phyloP scores from a whole-genome alignment of 176 grass and related monocot genomes.

The Secale cereale region DNA sequence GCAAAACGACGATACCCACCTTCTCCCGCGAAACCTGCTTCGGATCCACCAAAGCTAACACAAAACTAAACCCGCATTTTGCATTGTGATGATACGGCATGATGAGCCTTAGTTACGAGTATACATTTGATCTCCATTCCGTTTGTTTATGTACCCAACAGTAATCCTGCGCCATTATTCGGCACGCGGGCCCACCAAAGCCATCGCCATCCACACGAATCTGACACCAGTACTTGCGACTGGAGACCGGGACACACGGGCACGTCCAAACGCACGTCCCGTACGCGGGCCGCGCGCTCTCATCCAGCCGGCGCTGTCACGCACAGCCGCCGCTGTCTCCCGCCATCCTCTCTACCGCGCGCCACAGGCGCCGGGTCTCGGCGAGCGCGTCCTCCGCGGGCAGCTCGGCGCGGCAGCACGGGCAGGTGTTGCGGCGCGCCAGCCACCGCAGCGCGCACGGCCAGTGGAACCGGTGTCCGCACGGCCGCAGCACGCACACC shows the following conservation, averaged over 20 bases:
- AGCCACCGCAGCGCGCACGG: conserved; percentile 74
- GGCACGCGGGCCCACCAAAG: background rate
- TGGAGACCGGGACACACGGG: conserved; percentile 23
- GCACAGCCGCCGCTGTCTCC: conserved; percentile 25
- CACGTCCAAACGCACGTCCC: conserved; percentile 24
- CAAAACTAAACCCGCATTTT: background rate
- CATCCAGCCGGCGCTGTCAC: conserved; percentile 14
- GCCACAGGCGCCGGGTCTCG: conserved; percentile 77
- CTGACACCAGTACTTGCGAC: conserved; percentile 15
- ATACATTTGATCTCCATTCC: background rate
- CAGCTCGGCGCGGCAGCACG: conserved; percentile 84
- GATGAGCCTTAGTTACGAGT: background rate
- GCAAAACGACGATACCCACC: conserved; percentile 10
- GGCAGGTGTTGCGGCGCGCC: conserved; percentile 74
- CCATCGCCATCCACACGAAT: conserved; percentile 19
- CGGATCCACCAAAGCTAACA: background rate
- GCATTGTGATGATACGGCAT: background rate
- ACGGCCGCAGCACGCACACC: conserved; percentile 65
- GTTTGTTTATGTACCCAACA: background rate
- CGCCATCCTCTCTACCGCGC: conserved; percentile 50
- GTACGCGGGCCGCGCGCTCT: background rate
- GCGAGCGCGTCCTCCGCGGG: conserved; percentile 54
- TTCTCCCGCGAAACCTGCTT: background rate
- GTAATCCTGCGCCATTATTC: background rate
- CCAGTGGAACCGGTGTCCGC: conserved; percentile 85